Base-by-base conservation (phyloP, 129 eudicot genomes). In the Tagetes erecta region DNA sequence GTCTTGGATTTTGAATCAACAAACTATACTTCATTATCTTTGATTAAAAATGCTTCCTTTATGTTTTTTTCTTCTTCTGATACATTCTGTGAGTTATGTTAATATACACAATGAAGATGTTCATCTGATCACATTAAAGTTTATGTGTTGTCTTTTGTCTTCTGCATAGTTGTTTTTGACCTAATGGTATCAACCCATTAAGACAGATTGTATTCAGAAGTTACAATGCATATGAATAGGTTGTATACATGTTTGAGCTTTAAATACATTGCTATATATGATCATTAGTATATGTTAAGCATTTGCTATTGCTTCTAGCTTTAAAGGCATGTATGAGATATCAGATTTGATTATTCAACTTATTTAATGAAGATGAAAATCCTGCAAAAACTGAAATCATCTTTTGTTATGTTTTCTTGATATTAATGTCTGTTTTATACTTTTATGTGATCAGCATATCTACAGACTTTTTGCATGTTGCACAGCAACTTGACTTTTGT, bases 41-140 rank as follows among this genome's bases (percentile, higher is more conserved):
- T 20, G 27, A 20, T 20, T 20, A 13, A 30, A 44, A 8, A 14
- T 44, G 45, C 35, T 73, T 44, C 52, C 27, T 42, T 57, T 72
- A 11, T 41, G 49, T 49, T 57, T 27, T 10, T 56, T 39, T 30
- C 52, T 40, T 72, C 55, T 55, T 59, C 14, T 42, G 31, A 44
- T 40, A 0, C 67, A 60, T 62, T 46, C 40, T 62, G 27, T 74
- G 30, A 20, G 27, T 20, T 20, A 20, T 20, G 27, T 20, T 20
- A 14, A 13, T 38, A 27, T 27, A 20, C n/a, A 67, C 39, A 41
- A 8, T 14, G 27, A 4, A 58, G 40, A 60, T 60, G 31, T 13
- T 66, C 53, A 66, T 59, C 27, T 66, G 56, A 39, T 35, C 65
- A 52, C 57, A 66, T 76, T 41, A 66, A 66, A 75, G 79, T 75